Base-by-base conservation (phyloP, 495 filamentous ascomycete species). In the Penicillium egyptiacum region DNA sequence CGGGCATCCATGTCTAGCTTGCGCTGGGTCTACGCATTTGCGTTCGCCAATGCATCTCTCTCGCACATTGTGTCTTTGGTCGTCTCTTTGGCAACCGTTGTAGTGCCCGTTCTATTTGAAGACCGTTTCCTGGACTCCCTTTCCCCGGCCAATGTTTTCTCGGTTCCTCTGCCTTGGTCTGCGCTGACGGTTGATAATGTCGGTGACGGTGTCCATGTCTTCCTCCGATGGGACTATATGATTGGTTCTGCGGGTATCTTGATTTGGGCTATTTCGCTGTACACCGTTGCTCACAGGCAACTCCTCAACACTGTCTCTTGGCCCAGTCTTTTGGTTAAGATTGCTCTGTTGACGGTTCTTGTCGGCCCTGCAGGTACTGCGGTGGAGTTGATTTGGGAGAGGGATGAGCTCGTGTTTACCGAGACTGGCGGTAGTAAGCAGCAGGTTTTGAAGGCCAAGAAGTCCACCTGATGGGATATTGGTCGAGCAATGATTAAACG, bases 151-250 rank as follows among this genome's bases (percentile, higher is more conserved):
- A 64, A 65, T 14, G 71, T 75, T 9, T 78, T 83, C 47, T 48
- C 70, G 31, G 65, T 76, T 28, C 63, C 73, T n/a, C 63, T 78
- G 14, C 75, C 75, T 30, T 79, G 81, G 61, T 63, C 69, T 1
- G 67, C 66, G 0, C 58, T 74, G 33, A 59, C 55, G 23, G 75
- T 78, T 4, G 59, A 72, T 30, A 70, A 62, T 6, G 65, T 86
- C n/a, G 77, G 72, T 5, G 64, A 73, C 17, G 76, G 85, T 9
- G 75, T 79, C 9, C 76, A 76, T 49, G 69, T 71, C 17, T 82
- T 87, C 62, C 59, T 87, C 26, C 79, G 81, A 43, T 87, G 80
- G 74, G 85, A 88, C 54, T 72, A 84, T 20, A 68, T 83, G 58
- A 74, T 81, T 50, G 83, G 80, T 4, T 76, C 77, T 8, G 52